These are phyloP conservation scores for Sugiyamaella grinbergsii DNA, from an alignment of 1,139 yeast species.

Conservation along the genomic window DNA sequence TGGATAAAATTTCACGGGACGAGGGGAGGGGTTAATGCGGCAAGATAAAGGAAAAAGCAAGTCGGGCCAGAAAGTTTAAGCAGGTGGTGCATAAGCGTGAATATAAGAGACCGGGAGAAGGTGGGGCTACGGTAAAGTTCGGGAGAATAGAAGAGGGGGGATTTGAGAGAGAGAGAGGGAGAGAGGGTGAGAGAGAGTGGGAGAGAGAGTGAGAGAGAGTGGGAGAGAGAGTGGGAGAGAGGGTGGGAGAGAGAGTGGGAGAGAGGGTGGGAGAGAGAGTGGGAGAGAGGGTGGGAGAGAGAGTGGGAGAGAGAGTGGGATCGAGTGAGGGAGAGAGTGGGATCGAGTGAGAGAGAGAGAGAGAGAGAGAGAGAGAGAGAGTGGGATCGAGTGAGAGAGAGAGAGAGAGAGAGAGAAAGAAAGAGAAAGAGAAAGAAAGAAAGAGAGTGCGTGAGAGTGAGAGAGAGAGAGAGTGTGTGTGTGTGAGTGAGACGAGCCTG, in stretches of 20 bases:
- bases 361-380: background rate
- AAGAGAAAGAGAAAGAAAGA: background rate
- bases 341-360: background rate
- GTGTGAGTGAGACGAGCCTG: background rate
- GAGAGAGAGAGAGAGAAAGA: background rate
- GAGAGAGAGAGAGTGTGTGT: background rate
- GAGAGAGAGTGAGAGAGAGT: background rate
- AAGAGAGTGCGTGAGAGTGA: background rate
- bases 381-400: background rate
- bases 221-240: background rate
- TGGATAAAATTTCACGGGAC: conserved; percentile 16
- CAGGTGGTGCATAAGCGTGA: conserved; percentile 10
- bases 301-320: background rate
- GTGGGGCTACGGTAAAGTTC: conserved; percentile 1
- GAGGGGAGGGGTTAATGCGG: conserved; percentile 14
- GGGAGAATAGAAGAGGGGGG: conserved; percentile 1
- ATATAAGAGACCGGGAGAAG: conserved; percentile 4
- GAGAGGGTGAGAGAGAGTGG: background rate
- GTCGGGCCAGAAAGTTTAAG: conserved; percentile 7
- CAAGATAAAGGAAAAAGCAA: conserved; percentile 16
- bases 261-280: background rate
- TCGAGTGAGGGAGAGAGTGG: background rate
- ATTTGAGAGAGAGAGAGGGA: background rate
- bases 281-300: background rate
- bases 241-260: background rate